Conservation (phyloP, 2,329 filamentous ascomycete genomes). For the Calycina marina region DNA sequence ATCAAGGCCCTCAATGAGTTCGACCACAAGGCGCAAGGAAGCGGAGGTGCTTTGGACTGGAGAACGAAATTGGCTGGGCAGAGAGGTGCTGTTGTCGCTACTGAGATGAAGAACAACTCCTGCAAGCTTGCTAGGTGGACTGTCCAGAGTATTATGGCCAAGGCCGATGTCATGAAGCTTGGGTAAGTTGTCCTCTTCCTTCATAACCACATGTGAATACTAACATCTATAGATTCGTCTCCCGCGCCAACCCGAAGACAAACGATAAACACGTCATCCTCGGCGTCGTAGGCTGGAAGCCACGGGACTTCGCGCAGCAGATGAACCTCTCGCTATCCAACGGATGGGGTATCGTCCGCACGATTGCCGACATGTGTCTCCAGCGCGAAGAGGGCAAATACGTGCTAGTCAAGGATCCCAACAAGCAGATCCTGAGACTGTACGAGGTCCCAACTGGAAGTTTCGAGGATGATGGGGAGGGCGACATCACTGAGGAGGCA, state of each 20-base stretch:
- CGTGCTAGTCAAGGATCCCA: slow-evolving; percentile 77
- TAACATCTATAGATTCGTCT: slow-evolving; percentile 59
- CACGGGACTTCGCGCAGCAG: slow-evolving; percentile 87
- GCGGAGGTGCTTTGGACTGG: slow-evolving; percentile 93
- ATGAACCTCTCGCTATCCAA: slow-evolving; percentile 97
- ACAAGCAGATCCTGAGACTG: slow-evolving; percentile 86
- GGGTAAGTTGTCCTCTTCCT: slow-evolving; percentile 42
- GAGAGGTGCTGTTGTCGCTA: slow-evolving; percentile 92
- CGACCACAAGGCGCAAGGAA: slow-evolving; percentile 92
- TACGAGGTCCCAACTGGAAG: slow-evolving; percentile 81
- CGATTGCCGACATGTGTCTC: slow-evolving; percentile 88
- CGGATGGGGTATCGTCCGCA: slow-evolving; percentile 97
- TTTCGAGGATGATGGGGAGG: slow-evolving; percentile 62
- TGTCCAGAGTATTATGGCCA: slow-evolving; percentile 88
- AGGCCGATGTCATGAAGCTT: slow-evolving; percentile 97
- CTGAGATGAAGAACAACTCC: slow-evolving; percentile 99
- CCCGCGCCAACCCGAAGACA: slow-evolving; percentile 78
- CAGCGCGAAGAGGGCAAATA: slow-evolving; percentile 69
- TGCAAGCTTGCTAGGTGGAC: slow-evolving; percentile 98
- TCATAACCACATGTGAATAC: slow-evolving; percentile 14
- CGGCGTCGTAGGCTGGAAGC: slow-evolving; percentile 95
- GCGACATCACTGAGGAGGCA: slow-evolving; percentile 19
- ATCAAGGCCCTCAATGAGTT: slow-evolving; percentile 99
- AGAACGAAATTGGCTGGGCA: slow-evolving; percentile 85
- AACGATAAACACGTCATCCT: slow-evolving; percentile 92